phyloP scores from a whole-genome alignment of 2,329 filamentous ascomycete species.

The Spiromastix sp. region DNA sequence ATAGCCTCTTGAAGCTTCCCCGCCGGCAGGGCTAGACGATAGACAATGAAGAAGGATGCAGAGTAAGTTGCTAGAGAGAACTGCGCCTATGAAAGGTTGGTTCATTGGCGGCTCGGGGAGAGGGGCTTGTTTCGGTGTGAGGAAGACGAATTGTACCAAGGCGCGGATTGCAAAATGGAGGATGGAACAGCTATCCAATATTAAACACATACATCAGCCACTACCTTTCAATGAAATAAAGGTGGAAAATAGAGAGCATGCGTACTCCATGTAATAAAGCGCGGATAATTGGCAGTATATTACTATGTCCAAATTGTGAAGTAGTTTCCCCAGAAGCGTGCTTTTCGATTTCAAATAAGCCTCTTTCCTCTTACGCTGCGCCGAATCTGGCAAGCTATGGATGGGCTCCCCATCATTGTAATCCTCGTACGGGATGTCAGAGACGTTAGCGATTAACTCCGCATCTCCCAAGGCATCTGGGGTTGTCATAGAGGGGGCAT shows the following conservation, averaged over 20 bases:
- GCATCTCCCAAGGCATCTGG: slow-evolving; percentile 36
- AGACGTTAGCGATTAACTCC: slow-evolving; percentile 37
- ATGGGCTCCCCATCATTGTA: slow-evolving; percentile 7
- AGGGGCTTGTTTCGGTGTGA: slow-evolving; percentile 48
- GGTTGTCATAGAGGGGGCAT: slow-evolving; percentile 39
- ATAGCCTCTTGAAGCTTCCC: slow-evolving; percentile 43
- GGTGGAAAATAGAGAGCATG: slow-evolving; percentile 6
- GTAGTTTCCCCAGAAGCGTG: slow-evolving; percentile 43
- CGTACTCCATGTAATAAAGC: slow-evolving; percentile 55
- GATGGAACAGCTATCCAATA: slow-evolving; percentile 43
- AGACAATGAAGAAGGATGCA: slow-evolving; percentile 49
- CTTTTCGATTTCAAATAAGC: slow-evolving; percentile 31
- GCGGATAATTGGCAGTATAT: slow-evolving; percentile 52
- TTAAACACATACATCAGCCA: slow-evolving; percentile 2
- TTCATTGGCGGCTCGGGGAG: slow-evolving; percentile 40
- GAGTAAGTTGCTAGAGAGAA: slow-evolving; percentile 44
- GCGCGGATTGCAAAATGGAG: slow-evolving; percentile 46
- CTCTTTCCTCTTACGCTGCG: slow-evolving; percentile 18
- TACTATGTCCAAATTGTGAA: slow-evolving; percentile 48
- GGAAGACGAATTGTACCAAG: slow-evolving; percentile 46
- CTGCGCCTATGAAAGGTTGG: slow-evolving; percentile 43
- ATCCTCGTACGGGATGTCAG: slow-evolving; percentile 24
- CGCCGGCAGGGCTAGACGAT: slow-evolving; percentile 40
- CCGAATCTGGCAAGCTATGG: slow-evolving; percentile 1
- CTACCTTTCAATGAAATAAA: background rate